These are phyloP conservation scores for Fusarium chaquense DNA, from an alignment of 2,329 filamentous ascomycete genomes.

Conservation along the genomic window DNA sequence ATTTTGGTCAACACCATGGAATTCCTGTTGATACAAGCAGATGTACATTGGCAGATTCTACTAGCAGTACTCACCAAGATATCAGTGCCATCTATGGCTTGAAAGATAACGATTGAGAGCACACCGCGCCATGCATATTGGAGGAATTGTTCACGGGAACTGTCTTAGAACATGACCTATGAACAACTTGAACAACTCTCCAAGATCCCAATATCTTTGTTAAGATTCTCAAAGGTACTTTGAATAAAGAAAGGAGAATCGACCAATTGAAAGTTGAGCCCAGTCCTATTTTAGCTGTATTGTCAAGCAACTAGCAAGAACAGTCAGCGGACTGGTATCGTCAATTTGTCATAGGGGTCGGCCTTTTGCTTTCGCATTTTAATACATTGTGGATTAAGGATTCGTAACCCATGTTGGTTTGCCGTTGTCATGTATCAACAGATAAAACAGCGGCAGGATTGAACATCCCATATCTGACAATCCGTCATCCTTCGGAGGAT, in stretches of 20 bases:
- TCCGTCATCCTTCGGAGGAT: neutral
- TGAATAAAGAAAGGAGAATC: neutral
- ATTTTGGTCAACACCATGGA: neutral
- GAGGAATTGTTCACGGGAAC: neutral
- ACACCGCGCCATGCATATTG: neutral
- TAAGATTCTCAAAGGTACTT: neutral
- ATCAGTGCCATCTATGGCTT: neutral
- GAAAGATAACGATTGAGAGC: accelerated
- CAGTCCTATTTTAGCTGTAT: neutral
- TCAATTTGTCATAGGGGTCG: no score
- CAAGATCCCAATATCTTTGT: neutral
- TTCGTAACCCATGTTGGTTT: neutral
- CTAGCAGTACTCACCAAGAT: accelerated
- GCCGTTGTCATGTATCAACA: no score
- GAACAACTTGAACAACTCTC: neutral
- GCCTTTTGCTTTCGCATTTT: neutral
- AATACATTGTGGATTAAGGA: neutral
- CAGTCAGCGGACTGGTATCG: neutral
- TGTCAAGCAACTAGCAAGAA: neutral
- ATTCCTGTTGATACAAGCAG: neutral
- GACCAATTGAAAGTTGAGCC: neutral
- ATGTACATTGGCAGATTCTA: neutral
- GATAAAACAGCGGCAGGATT: neutral
- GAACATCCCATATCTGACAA: neutral
- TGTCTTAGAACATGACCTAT: neutral